Base-by-base conservation (phyloP, 805 yeast species). In the Schwanniomyces occidentalis region DNA sequence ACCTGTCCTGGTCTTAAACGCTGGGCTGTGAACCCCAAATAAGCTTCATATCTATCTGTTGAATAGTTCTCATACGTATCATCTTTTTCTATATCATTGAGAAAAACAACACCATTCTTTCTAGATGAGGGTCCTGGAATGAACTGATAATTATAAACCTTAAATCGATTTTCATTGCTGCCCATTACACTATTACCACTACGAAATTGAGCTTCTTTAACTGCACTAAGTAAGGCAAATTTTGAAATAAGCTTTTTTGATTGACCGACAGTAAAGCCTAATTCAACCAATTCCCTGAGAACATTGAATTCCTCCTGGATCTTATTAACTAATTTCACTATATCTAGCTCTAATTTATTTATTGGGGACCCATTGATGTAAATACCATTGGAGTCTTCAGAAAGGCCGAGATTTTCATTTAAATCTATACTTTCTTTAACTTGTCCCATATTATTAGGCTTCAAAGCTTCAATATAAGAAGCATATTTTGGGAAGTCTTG, bases 21-120 rank as follows among this genome's bases (percentile, higher is more conserved):
- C 19, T 60, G 55, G n/a, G 13, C 20, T 18, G 62, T 57, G 4
- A 21, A 24, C 3, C 49, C 52, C 24, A 75, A 47, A 49, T 83
- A 83, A 0, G 62, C 68, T 6, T 63, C 56, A 8, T 74, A 54
- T 26, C 82, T 67, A 16, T 61, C 52, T 2, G 51, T 27, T 1
- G 76, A 52, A 49, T 72, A 73, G 6, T 61, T 54, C 1, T 56
- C 48, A 51, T 85, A 89, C 20, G 63, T 69, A 1, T 54, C 48
- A 51, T 87, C 95, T 0, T 42, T 51, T 45, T 80, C 95, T 5
- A 91, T 63, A 54, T 93, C 85, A 51, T 91, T 93, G 49, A 91
- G 70, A 64, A 79, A 89, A 1, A 84, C 68, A 6, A 89, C 73
- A 0, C 71, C 73, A 4, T 65, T 63, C 17, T 49, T 47, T 6